Evolutionary conservation across 164 flowering plant genomes (phyloP), one percentile per base, ranked within the genome.

Genomic region (Paratinospora sagittata): DNA sequence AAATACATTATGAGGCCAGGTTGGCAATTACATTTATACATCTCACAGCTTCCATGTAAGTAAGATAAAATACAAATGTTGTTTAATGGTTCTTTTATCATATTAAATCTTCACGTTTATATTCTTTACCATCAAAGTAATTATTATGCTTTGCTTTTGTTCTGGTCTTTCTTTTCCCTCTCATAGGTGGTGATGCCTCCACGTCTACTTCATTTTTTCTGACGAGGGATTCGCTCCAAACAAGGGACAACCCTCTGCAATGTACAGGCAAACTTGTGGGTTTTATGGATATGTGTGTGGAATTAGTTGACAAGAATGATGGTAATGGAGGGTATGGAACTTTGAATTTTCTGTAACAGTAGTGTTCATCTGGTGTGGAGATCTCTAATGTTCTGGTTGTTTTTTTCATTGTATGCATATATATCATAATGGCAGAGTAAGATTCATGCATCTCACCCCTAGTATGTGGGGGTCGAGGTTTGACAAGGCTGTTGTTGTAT

Each of bases 41-140:
- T 92, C 70, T 86, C 98, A 8, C 98, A 95, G 80, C 73, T 90
- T 75, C 99, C 99, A 73, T 95, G 99, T 95, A 82, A 77, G 87
- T 68, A 12, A 30, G 61, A 17, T 7, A 8, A 52, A n/a, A 19
- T 65, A 21, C 49, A 1, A 11, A n/a, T 66, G 0, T 8, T 11
- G 39, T 8, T 66, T 19, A 16, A 17, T 52, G 5, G 5, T 52
- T 52, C 60, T 52, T 52, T 52, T 19, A 52, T 17, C 23, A 52
- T 52, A 52, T 19, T 0, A 52, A 52, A 52, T 17, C 60, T 17
- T 52, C 60, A 52, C 1, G 14, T 6, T 16, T 52, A 52, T 52
- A 19, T 13, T 4, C 19, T 52, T 55, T n/a, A 43, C 0, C 24
- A 19, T 55, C 1, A n/a, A 6, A 52, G 8, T 9, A 55, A 55